Percentiles rank a stretch among this genome's conserved stretches.
Conservation (phyloP, 768 basidiomycete genomes). For the Lactifluus rugatus region DNA sequence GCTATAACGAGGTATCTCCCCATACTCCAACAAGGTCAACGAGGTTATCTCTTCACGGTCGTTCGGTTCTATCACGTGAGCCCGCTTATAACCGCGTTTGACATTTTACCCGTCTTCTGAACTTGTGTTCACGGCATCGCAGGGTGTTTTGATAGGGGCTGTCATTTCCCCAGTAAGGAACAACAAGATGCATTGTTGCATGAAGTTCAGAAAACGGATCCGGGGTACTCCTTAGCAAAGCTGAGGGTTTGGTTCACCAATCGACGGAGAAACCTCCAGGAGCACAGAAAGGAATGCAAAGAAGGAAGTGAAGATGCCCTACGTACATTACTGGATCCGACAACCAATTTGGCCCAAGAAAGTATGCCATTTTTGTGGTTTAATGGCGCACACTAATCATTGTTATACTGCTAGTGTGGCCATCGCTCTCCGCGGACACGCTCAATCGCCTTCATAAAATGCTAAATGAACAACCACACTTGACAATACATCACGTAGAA, state of each 20-base stretch:
- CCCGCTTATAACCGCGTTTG: no score
- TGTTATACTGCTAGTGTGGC: conserved; percentile 5
- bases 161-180: not conserved
- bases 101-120: not conserved
- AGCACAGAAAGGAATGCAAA: not conserved
- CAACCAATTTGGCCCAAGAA: conserved; percentile 2
- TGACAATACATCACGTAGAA: not conserved
- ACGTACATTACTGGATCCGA: not conserved
- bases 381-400: not conserved
- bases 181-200: not conserved
- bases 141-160: not conserved
- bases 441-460: conserved; percentile 3
- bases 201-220: conserved; percentile 7
- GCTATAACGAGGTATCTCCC: not conserved
- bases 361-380: not conserved
- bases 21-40: not conserved
- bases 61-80: not conserved
- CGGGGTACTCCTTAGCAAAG: not conserved
- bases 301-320: not conserved
- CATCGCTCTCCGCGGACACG: conserved; percentile 1
- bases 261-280: not conserved
- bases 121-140: not conserved
- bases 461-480: conserved; percentile 4
- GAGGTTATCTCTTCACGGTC: not conserved
- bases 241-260: not conserved